Percentiles rank a stretch among this genome's conserved stretches.
Evolutionary conservation across 2,329 filamentous ascomycete species (phyloP).

Genomic region (Tolypocladium endophyticum): DNA sequence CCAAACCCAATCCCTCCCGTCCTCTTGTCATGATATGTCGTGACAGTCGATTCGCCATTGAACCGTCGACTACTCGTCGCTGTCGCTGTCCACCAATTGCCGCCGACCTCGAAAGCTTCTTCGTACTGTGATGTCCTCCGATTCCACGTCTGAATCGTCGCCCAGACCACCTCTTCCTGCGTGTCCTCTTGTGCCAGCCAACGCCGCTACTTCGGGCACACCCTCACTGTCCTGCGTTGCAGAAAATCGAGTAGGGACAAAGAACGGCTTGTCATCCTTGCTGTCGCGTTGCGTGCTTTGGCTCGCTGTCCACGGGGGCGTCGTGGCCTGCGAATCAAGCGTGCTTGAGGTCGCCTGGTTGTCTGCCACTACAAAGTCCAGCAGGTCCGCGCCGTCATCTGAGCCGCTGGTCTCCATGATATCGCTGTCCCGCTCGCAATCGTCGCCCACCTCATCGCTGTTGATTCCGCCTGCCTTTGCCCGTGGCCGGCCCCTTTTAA

Average conservation of each 20-base stretch:
- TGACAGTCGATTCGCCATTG: neutral
- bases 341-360: slow-evolving; percentile 29
- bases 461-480: slow-evolving; percentile 20
- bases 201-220: slow-evolving; percentile 22
- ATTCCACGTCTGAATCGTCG: slow-evolving; percentile 8
- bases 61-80: slow-evolving; percentile 9
- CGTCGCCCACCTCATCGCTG: slow-evolving; percentile 39
- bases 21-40: neutral
- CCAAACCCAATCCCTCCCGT: neutral
- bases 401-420: slow-evolving; percentile 34
- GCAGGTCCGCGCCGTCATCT: slow-evolving; percentile 37
- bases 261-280: slow-evolving; percentile 20
- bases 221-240: slow-evolving; percentile 31
- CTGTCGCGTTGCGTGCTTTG: slow-evolving; percentile 8
- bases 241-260: slow-evolving; percentile 25
- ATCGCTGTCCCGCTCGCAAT: slow-evolving; percentile 39
- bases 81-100: slow-evolving; percentile 19
- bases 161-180: neutral
- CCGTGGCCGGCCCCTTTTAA: slow-evolving; percentile 10
- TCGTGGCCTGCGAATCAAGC: slow-evolving; percentile 18
- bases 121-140: slow-evolving; percentile 8
- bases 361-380: slow-evolving; percentile 48
- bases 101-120: slow-evolving; percentile 15
- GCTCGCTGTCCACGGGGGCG: slow-evolving; percentile 10
- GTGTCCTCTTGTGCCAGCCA: slow-evolving; percentile 9